Base-by-base conservation (phyloP, 2,329 filamentous ascomycete species). In the Epichloe gansuensis region DNA sequence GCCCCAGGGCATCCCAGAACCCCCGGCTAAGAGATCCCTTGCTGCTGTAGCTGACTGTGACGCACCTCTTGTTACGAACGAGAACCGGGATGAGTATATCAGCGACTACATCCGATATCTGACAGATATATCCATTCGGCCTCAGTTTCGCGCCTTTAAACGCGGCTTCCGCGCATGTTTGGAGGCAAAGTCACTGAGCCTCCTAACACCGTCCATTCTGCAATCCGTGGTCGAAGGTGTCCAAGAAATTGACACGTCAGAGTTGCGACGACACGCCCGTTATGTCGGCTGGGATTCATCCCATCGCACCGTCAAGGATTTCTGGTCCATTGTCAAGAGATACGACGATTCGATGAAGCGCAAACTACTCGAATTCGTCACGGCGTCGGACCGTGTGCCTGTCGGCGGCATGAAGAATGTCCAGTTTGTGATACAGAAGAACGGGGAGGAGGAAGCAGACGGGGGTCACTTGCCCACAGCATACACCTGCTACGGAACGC, bases 401-500 rank as follows among this genome's bases (percentile, higher is more conserved):
- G 87, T 95, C 0, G 89, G 87, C 21, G 93, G 93, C 3, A 81
- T 90, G 62, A 78, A 80, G 56, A 89, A 86, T 59, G 72, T 97
- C 46, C 82, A 86, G 61, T 97, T 97, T 66, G 80, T 87, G 13
- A 77, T 98, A 43, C 85, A 91, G 67, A 82, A 79, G 60, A 89
- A 89, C 62, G 82, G 87, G 15, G 74, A 82, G 51, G 84, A 78
- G 57, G 70, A 74, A 6, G 73, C 70, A 2, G 70, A 72, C 2
- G 63, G 64, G 3, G 77, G 75, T 0, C 77, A 79, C 56, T 62
- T 98, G 59, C 93, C 93, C 3, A 95, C 86, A 5, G 91, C 88
- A 55, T 85, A 89, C 61, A 98, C 93, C 0, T 98, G 93, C 67
- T 97, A 95, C 69, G 89, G 91, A 2, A 90, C 87, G 47, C 69